Base-by-base conservation (phyloP, 768 basidiomycete species). In the Lentinula lateritia region DNA sequence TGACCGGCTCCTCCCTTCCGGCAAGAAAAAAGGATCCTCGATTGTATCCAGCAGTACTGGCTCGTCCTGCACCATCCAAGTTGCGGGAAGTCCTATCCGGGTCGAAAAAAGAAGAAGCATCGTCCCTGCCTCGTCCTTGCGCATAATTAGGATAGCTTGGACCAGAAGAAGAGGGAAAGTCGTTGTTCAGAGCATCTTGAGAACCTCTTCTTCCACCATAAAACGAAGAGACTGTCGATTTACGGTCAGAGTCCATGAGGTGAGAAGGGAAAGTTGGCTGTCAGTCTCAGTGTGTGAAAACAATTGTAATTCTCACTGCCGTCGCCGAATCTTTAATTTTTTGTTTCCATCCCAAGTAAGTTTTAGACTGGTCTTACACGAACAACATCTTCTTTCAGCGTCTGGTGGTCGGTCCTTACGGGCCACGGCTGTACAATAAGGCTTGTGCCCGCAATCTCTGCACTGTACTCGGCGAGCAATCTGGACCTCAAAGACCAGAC, bases 141-240 rank as follows among this genome's bases (percentile, higher is more conserved):
- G 61, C 38, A 58, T 61, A 58, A 54, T 41, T 64, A 60, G 60
- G 56, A 61, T 68, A 62, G 52, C 66, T 61, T 38, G n/a, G 70
- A 62, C 65, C 66, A 52, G 67, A 66, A 18, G 74, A 69, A 13
- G 76, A 71, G 8, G 79, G 76, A 58, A 76, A 82, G 66, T 86
- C 80, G 61, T 76, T 70, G 66, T 85, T 85, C 53, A 90, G 78
- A 35, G 78, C 82, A 67, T 92, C 87, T 63, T 79, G 67, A n/a
- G 89, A 81, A 61, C 75, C 70, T 70, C 85, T 84, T 41, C 83
- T 82, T 13, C 77, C 83, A 20, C 85, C 87, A 64, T 90, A 92
- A 78, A 91, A 92, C 3, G 90, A 92, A 8, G 90, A 92, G 5
- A 89, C 87, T 0, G 83, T 82, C 5, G 91, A 90, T 73, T 88